phyloP scores from a whole-genome alignment of 169 alveolate species.

The Plasmodium yoelii region DNA sequence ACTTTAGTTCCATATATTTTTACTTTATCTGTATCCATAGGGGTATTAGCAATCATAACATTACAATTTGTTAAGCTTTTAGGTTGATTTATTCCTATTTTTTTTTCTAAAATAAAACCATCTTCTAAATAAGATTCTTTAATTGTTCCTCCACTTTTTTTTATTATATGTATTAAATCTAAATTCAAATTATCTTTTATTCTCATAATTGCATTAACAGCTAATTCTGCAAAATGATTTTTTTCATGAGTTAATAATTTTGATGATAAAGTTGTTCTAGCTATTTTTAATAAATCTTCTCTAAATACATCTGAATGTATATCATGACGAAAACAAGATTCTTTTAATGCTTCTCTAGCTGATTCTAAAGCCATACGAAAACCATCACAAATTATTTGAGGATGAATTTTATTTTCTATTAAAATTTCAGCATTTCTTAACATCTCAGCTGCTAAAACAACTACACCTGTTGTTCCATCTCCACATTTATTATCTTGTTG shows the following conservation, averaged over 20 bases:
- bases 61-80: slow-evolving; percentile 90
- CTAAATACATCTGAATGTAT: slow-evolving; percentile 88
- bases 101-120: slow-evolving; percentile 98
- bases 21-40: slow-evolving; percentile 99
- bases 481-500: slow-evolving; percentile 95
- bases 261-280: slow-evolving; percentile 98
- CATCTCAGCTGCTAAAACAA: slow-evolving; percentile 99
- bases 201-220: slow-evolving; percentile 98
- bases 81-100: slow-evolving; percentile 96
- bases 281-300: slow-evolving; percentile 95
- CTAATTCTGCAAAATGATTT: slow-evolving; percentile 96
- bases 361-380: slow-evolving; percentile 93
- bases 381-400: slow-evolving; percentile 94
- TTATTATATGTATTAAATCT: slow-evolving; percentile 94
- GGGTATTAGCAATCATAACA: slow-evolving; percentile 97
- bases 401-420: slow-evolving; percentile 97
- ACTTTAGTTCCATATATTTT: slow-evolving; percentile 99
- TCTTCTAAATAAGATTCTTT: slow-evolving; percentile 98
- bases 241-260: slow-evolving; percentile 96
- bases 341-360: slow-evolving; percentile 92
- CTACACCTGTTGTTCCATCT: slow-evolving; percentile 98
- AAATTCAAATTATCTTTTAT: slow-evolving; percentile 86
- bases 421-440: slow-evolving; percentile 97
- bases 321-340: slow-evolving; percentile 89
- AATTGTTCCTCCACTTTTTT: slow-evolving; percentile 98